Percentiles rank a stretch among this genome's conserved stretches.
These are phyloP conservation scores for Phaeodactylum tricornutum DNA, from an alignment of 108 stramenopile genomes.

Conservation along the genomic window DNA sequence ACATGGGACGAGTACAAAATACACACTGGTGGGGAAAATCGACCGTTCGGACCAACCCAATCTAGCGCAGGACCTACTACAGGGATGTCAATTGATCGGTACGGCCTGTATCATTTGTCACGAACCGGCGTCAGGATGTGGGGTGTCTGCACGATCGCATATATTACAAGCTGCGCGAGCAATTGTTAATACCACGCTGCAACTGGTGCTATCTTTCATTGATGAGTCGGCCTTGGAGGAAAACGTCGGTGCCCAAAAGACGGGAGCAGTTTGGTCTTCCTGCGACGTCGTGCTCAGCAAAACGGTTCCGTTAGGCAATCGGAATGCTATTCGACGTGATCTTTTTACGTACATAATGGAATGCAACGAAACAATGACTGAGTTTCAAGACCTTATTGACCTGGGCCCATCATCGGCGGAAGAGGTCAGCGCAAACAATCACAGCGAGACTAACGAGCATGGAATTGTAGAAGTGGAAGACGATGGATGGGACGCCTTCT, in stretches of 20 bases:
- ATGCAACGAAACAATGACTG: conserved; percentile 61
- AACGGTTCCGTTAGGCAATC: conserved; percentile 44
- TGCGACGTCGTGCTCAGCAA: conserved; percentile 45
- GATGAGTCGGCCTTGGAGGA: conserved; percentile 24
- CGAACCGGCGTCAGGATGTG: conserved; percentile 40
- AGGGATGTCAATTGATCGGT: conserved; percentile 55
- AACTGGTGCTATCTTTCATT: conserved; percentile 40
- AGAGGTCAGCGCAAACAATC: not conserved
- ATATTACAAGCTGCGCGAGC: conserved; percentile 44
- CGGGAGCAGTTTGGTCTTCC: conserved; percentile 69
- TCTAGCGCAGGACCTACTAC: conserved; percentile 38
- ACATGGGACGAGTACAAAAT: conserved; percentile 69
- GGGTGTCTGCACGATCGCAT: conserved; percentile 35
- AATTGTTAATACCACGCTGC: conserved; percentile 30
- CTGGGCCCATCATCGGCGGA: conserved; percentile 25
- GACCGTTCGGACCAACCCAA: conserved; percentile 27
- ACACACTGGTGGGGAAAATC: conserved; percentile 59
- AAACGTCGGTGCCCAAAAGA: conserved; percentile 52
- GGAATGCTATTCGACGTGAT: conserved; percentile 64
- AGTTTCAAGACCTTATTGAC: conserved; percentile 70
- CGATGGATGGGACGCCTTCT: conserved; percentile 9
- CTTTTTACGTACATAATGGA: conserved; percentile 69
- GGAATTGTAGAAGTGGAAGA: conserved; percentile 5
- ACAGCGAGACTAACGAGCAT: conserved; percentile 9
- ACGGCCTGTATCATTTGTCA: conserved; percentile 38